phyloP scores from a whole-genome alignment of 2,329 filamentous ascomycete genomes.

The Plectosphaerella cucumerina region DNA sequence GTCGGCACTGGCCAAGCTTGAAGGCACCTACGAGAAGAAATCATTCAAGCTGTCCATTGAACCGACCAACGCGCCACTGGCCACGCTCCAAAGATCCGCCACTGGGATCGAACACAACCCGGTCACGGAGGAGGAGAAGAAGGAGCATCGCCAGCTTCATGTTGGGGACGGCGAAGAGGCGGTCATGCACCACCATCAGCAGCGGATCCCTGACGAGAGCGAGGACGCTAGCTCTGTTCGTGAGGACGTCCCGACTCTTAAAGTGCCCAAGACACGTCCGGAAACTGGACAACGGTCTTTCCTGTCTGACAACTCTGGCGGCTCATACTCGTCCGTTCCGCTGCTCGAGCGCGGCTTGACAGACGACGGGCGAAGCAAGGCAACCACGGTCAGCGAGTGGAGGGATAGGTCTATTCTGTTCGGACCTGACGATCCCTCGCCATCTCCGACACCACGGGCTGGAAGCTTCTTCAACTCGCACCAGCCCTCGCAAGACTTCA shows the following conservation, averaged over 20 bases:
- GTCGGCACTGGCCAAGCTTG: slow-evolving; percentile 85
- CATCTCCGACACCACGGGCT: slow-evolving; percentile 6
- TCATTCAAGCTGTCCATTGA: slow-evolving; percentile 36
- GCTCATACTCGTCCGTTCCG: slow-evolving; percentile 74
- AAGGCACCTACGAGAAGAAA: slow-evolving; percentile 73
- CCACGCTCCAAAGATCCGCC: slow-evolving; percentile 5
- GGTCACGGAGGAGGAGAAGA: slow-evolving; percentile 24
- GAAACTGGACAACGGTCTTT: slow-evolving; percentile 40
- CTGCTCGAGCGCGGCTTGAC: slow-evolving; percentile 65
- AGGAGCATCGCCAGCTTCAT: slow-evolving; percentile 41
- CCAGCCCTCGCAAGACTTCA: slow-evolving; percentile 48
- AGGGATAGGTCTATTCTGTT: slow-evolving; percentile 50
- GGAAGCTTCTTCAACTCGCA: slow-evolving; percentile 15
- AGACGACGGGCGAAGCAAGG: slow-evolving; percentile 42
- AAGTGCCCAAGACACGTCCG: slow-evolving; percentile 18
- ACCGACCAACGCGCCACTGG: slow-evolving; percentile 19
- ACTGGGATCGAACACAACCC: background rate
- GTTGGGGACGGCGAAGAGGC: slow-evolving; percentile 33
- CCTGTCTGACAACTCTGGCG: slow-evolving; percentile 59
- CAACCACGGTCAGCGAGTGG: slow-evolving; percentile 40
- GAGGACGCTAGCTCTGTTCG: slow-evolving; percentile 13
- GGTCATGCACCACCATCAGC: slow-evolving; percentile 19
- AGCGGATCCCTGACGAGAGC: slow-evolving; percentile 8
- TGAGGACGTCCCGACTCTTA: slow-evolving; percentile 9
- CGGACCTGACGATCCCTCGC: slow-evolving; percentile 36